These are phyloP conservation scores for Venturia aucupariae DNA, from an alignment of 2,329 filamentous ascomycete genomes.

Conservation along the genomic window DNA sequence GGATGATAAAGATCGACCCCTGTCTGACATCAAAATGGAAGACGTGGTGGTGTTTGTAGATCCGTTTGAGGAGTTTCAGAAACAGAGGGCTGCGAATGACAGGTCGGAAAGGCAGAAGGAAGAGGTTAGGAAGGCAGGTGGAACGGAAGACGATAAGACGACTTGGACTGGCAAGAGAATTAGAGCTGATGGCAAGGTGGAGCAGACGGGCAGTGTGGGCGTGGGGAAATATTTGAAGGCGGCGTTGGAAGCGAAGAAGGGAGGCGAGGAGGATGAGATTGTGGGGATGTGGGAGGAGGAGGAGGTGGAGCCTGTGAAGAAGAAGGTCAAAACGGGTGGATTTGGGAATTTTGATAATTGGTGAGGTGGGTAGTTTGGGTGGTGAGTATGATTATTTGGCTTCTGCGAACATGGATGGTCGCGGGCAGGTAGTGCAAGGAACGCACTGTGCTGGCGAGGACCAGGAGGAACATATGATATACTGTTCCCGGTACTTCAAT, in stretches of 20 bases:
- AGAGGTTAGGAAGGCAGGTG: slow-evolving; percentile 54
- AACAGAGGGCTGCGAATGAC: slow-evolving; percentile 45
- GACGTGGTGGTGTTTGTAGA: slow-evolving; percentile 83
- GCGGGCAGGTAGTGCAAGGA: not conserved
- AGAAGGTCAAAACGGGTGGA: slow-evolving; percentile 69
- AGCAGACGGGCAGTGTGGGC: slow-evolving; percentile 38
- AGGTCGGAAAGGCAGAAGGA: slow-evolving; percentile 56
- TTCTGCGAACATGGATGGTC: not conserved
- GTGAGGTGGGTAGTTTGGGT: slow-evolving; percentile 36
- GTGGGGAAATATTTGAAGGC: slow-evolving; percentile 79
- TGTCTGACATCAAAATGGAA: slow-evolving; percentile 69
- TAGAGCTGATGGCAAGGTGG: slow-evolving; percentile 54
- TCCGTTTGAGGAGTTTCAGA: slow-evolving; percentile 88
- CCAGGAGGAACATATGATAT: not conserved
- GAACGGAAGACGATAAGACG: slow-evolving; percentile 75
- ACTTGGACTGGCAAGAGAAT: slow-evolving; percentile 97
- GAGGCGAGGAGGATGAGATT: slow-evolving; percentile 36
- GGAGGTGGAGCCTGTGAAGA: slow-evolving; percentile 60
- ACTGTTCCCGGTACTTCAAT: not conserved
- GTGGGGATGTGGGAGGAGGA: slow-evolving; percentile 47
- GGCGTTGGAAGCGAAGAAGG: slow-evolving; percentile 31
- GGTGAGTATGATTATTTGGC: not conserved
- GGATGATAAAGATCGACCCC: slow-evolving; percentile 65
- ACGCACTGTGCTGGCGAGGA: too few species aligned
- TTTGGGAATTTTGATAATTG: slow-evolving; percentile 95